Evolutionary conservation across 805 yeast species (phyloP).

Genomic region (Wickerhamomyces hampshirensis): DNA sequence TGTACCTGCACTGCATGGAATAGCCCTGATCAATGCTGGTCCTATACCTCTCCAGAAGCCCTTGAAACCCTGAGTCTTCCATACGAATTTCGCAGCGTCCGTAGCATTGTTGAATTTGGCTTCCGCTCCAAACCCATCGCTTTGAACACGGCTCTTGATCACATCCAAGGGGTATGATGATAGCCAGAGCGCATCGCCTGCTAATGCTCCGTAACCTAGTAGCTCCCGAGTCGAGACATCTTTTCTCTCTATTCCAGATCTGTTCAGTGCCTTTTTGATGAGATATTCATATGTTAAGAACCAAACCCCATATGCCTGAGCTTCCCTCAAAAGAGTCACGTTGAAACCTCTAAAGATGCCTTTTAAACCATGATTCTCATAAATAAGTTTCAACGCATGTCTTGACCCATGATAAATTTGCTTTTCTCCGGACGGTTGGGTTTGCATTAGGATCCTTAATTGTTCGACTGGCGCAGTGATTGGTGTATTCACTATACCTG

Average conservation of each 20-base stretch:
- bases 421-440: constrained; percentile 47
- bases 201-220: constrained; percentile 81
- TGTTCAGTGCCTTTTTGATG: constrained; percentile 45
- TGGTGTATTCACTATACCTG: constrained; percentile 87
- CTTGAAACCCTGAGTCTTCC: constrained; percentile 35
- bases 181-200: constrained; percentile 88
- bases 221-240: constrained; percentile 86
- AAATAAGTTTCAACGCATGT: constrained; percentile 79
- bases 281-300: constrained; percentile 89
- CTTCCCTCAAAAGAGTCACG: constrained; percentile 81
- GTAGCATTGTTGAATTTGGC: constrained; percentile 39
- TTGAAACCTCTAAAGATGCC: constrained; percentile 82
- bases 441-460: constrained; percentile 87
- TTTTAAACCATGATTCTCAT: constrained; percentile 64
- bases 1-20: constrained; percentile 69
- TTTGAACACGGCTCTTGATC: constrained; percentile 82
- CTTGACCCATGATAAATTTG: constrained; percentile 58
- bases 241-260: constrained; percentile 38
- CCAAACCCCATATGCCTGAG: constrained; percentile 84
- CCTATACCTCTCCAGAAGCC: constrained; percentile 63
- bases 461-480: constrained; percentile 95
- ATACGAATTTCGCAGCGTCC: constrained; percentile 30
- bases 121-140: constrained; percentile 43
- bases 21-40: constrained; percentile 55
- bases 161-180: constrained; percentile 87